Percentiles rank a stretch among this genome's conserved stretches.
Conservation (phyloP, 108 stramenopile species). For the Nitzschia sp. region DNA sequence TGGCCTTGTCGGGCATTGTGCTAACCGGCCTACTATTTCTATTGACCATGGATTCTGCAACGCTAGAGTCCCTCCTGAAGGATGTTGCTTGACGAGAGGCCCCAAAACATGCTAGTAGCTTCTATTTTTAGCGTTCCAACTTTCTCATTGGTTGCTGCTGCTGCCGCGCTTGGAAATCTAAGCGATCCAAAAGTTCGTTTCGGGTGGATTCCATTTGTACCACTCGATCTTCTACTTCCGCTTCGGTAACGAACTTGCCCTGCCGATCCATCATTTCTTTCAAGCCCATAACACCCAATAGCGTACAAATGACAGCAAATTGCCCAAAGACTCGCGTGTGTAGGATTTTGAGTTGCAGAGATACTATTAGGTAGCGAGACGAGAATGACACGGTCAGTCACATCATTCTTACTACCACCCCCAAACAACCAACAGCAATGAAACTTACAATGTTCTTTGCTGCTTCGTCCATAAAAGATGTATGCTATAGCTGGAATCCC, state of each 20-base stretch:
- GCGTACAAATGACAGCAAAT: slow-evolving; percentile 72
- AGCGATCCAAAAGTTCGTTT: slow-evolving; percentile 43
- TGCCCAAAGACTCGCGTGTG: slow-evolving; percentile 90
- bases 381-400: not conserved
- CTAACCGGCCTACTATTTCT: not conserved
- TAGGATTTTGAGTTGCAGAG: slow-evolving; percentile 68
- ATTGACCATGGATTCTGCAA: not conserved
- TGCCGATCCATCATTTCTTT: slow-evolving; percentile 84
- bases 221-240: slow-evolving; percentile 64
- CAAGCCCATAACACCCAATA: slow-evolving; percentile 81
- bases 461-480: slow-evolving; percentile 70
- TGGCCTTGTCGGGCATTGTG: not conserved
- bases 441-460: slow-evolving; percentile 45
- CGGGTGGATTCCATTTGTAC: slow-evolving; percentile 70
- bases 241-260: slow-evolving; percentile 78
- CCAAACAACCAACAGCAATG: not conserved
- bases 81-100: too few relatives aligned
- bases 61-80: not conserved
- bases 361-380: slow-evolving; percentile 37
- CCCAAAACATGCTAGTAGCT: not conserved
- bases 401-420: not conserved
- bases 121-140: not conserved
- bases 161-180: slow-evolving; percentile 12
- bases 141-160: not conserved
- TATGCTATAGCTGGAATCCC: slow-evolving; percentile 72